Base-by-base conservation (phyloP, 1,284 basidiomycete genomes). In the Tausonia pullulans region DNA sequence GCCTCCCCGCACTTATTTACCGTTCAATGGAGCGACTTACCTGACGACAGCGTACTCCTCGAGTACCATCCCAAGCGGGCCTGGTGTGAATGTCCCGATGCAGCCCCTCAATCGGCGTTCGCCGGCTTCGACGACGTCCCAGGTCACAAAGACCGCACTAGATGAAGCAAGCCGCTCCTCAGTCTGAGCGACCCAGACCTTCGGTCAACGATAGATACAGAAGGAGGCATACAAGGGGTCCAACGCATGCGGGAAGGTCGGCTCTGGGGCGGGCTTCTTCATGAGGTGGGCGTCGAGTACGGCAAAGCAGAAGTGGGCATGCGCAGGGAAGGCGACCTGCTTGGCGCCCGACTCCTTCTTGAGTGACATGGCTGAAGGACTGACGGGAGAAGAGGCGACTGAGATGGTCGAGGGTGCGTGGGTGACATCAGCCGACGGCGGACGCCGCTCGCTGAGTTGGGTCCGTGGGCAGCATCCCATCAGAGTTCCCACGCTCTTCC, bases 121-220 rank as follows among this genome's bases (percentile, higher is more conserved):
- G 67, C 82, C 81, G 54, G 83, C 82, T 40, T 82, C 75, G 68
- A 81, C 82, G 61, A 79, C 88, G 78, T 92, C 94, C 94, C 95
- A 98, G 2, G 95, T 98, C 48, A 98, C 90, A 76, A 98, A 98
- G 64, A 98, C 80, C 6, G 93, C 92, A 75, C 92, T 94, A 51
- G 61, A 45, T 45, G 16, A 16, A 54, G 10, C 13, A n/a, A 48
- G 46, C 13, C 1, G 27, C 27, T 27, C 27, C 27, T 27, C 27
- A 27, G 27, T 27, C 27, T 27, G 27, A 27, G 27, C 27, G 27
- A 27, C 27, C 27, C 27, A 27, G 27, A 27, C 27, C 27, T 7
- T 41, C 16, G 16, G 13, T 61, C 41, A 5, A 40, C 39, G 27
- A 39, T 2, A 7, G 16, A 52, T 39, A 39, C 2, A 40, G 27